Evolutionary conservation across 1,284 basidiomycete genomes (phyloP).

Genomic region (Marasmius fiardii): DNA sequence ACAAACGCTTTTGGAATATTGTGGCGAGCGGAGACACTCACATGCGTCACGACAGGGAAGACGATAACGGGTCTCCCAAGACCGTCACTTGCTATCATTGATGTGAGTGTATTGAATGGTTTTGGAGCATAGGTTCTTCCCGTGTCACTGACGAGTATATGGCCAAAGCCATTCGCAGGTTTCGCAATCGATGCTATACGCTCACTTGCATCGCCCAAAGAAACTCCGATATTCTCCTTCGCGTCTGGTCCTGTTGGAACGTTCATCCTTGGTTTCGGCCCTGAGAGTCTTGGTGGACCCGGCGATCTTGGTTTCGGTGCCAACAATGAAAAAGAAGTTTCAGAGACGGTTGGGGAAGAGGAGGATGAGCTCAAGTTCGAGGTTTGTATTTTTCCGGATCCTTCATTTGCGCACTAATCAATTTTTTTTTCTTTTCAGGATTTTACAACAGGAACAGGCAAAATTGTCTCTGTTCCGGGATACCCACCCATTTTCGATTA

Average conservation of each 20-base stretch:
- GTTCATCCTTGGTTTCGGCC: constrained; percentile 1
- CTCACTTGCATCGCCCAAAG: neutral
- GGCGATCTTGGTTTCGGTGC: neutral
- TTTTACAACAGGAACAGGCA: neutral
- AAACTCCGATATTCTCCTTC: constrained; percentile 3
- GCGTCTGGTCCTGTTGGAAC: constrained; percentile 6
- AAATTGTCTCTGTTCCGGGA: neutral
- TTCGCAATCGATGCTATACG: constrained; percentile 7
- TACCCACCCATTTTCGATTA: neutral
- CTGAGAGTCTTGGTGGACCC: neutral
- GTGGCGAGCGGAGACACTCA: neutral
- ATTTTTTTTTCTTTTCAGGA: too few species aligned
- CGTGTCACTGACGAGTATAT: too few species aligned
- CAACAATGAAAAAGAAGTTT: neutral
- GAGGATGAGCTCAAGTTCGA: too few species aligned
- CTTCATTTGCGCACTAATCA: too few species aligned
- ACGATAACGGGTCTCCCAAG: neutral
- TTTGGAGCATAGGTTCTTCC: too few species aligned
- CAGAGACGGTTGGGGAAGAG: neutral
- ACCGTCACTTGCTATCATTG: constrained; percentile 6
- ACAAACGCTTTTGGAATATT: neutral
- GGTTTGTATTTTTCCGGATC: too few species aligned
- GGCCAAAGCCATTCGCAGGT: constrained; percentile 8
- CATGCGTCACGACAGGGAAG: constrained; percentile 3
- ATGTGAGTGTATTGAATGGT: neutral